Evolutionary conservation across 2,329 filamentous ascomycete genomes (phyloP), one percentile per base, ranked within the genome.

Genomic region (Fusarium sp.): DNA sequence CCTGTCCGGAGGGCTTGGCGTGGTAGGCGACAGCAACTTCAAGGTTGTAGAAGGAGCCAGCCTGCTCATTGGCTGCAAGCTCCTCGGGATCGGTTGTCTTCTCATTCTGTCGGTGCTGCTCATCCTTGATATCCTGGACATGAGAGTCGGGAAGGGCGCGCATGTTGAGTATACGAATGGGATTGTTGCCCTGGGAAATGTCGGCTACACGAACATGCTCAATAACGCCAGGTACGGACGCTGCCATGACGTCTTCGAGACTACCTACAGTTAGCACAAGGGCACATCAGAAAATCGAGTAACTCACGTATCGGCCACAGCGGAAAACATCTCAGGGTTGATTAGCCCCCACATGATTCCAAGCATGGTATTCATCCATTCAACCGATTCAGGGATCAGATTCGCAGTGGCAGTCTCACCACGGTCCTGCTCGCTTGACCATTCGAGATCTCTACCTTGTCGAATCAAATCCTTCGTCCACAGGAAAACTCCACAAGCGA

Each of bases 141-240:
- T 96, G 90, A 1, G 80, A 82, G 67, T 97, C 93, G 1, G 33
- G 93, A 2, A 98, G 84, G 39, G 93, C 90, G 44, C 93, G 87
- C 71, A 97, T 82, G 72, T 92, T 96, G 42, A 98, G 82, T 47
- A 98, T 91, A 9, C 94, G 88, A 52, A 98, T 81, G 0, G 95
- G 92, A 67, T 97, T 97, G 75, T 84, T 92, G 25, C 95, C 95
- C 75, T 98, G 95, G 45, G 92, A 92, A 68, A 99, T 97, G 68
- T 97, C 93, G 57, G 93, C 93, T 19, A 98, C 92, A 65, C 94
- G 90, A 41, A 99, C 93, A 65, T 97, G 95, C 74, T 98, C 93
- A 63, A 99, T 93, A 35, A 98, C 80, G 2, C 90, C 88, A 0
- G 95, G 95, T 0, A 97, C 90, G 0, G 92, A 97, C 17, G 93